Evolutionary conservation across 2,329 filamentous ascomycete genomes (phyloP), one percentile per base, ranked within the genome.

Genomic region (Phoma sp.): DNA sequence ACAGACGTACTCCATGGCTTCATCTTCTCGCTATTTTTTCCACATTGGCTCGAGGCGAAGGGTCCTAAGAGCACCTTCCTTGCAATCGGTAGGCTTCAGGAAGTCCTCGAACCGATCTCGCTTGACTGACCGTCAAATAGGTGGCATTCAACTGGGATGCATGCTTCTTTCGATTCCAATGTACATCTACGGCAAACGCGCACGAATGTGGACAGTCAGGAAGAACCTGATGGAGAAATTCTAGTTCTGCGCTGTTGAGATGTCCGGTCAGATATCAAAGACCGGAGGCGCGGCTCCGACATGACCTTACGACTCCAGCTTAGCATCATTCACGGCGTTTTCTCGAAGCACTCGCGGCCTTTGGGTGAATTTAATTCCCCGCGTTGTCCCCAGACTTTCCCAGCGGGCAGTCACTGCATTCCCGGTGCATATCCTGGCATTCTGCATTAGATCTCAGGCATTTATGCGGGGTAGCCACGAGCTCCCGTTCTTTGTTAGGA

Each of bases 171-270:
- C 91, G 1, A 87, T 97, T 50, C 93, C 93, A 0, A 91, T 98
- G 89, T 98, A 95, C 72, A 90, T 98, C 18, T 97, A 86, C 68
- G 93, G 93, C 14, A 98, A 98, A 81, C 80, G 92, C 51, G 87
- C 89, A 13, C 82, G 93, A 14, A 96, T 97, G 91, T 97, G 93
- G 93, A 98, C 93, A 0, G 90, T 93, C 9, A 80, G 90, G 59
- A 90, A 83, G 81, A 91, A 90, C 62, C 78, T 96, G 60, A 93
- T 96, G 89, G 91, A 96, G 82, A 90, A 86, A 69, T 89, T 85
- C 59, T 86, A 42, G 32, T 11, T 13, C 10, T 11, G 32, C 32
- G 53, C 29, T 24, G n/a, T 22, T 18, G 40, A 40, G 22, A 46
- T 32, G 41, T 24, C 46, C 41, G 52, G 46, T 18, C 7, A 25